Conservation (phyloP, 208 protist species). For the Spongospora subterranea region DNA sequence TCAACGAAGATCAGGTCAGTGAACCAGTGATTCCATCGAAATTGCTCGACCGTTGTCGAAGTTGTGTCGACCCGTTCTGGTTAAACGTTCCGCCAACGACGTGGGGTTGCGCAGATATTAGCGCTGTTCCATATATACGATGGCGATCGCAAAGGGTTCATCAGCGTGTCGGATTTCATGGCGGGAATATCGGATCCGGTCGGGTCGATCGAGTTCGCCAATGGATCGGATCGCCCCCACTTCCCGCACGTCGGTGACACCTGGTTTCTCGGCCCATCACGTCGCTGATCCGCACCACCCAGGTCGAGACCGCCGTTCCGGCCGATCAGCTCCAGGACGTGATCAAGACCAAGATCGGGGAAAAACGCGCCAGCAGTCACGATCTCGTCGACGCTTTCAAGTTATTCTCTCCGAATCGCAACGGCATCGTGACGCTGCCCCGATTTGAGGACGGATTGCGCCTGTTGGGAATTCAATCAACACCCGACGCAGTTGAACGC, state of each 20-base stretch:
- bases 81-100: not conserved
- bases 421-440: slow-evolving; percentile 20
- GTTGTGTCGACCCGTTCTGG: not conserved
- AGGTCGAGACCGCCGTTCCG: not conserved
- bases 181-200: not conserved
- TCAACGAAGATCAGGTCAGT: slow-evolving; percentile 18
- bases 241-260: slow-evolving; percentile 34
- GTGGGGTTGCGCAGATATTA: not conserved
- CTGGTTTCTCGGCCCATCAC: not conserved
- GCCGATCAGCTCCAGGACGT: not conserved
- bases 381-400: slow-evolving; percentile 21
- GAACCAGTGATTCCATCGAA: too few species aligned
- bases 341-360: not conserved
- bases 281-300: not conserved
- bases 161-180: not conserved
- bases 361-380: slow-evolving; percentile 39
- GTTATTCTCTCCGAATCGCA: slow-evolving; percentile 38
- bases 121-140: not conserved
- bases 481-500: not conserved
- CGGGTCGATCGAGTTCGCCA: slow-evolving; percentile 17
- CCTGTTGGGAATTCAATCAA: not conserved
- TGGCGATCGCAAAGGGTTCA: not conserved
- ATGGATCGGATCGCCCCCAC: not conserved
- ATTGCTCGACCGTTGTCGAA: not conserved
- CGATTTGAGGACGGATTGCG: slow-evolving; percentile 23